Conservation (phyloP, 75 land plant genomes). For the Pinus taeda region DNA sequence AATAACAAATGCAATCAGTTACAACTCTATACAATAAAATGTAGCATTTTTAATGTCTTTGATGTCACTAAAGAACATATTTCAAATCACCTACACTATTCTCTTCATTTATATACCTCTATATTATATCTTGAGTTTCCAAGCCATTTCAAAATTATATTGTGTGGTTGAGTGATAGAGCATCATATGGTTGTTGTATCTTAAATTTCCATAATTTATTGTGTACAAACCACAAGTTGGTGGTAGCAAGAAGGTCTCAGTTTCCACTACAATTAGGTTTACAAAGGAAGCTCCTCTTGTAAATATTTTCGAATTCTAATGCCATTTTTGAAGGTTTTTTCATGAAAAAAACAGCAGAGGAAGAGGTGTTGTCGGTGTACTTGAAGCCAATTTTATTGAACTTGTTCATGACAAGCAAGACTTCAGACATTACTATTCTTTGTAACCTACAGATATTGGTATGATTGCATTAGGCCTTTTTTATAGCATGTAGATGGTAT, state of each 20-base stretch:
- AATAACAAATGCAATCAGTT: no score
- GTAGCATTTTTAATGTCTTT: no score
- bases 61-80: slow-evolving; percentile 46
- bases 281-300: slow-evolving; percentile 83
- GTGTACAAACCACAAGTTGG: slow-evolving; percentile 78
- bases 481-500: background rate
- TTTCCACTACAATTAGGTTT: slow-evolving; percentile 83
- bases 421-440: background rate
- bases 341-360: no score
- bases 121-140: slow-evolving; percentile 79
- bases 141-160: slow-evolving; percentile 52
- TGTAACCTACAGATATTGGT: background rate
- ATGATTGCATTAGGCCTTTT: background rate
- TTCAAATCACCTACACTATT: slow-evolving; percentile 51
- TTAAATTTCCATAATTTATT: slow-evolving; percentile 69
- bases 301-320: slow-evolving; percentile 70
- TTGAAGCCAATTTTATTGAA: no score
- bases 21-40: no score
- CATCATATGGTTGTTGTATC: slow-evolving; percentile 65
- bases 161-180: slow-evolving; percentile 72
- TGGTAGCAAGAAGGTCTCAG: slow-evolving; percentile 36
- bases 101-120: slow-evolving; percentile 82
- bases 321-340: no score
- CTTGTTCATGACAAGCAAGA: no score
- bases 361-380: no score